Conservation (phyloP, 345 rosid genomes). For the Dipteronia dyeriana region DNA sequence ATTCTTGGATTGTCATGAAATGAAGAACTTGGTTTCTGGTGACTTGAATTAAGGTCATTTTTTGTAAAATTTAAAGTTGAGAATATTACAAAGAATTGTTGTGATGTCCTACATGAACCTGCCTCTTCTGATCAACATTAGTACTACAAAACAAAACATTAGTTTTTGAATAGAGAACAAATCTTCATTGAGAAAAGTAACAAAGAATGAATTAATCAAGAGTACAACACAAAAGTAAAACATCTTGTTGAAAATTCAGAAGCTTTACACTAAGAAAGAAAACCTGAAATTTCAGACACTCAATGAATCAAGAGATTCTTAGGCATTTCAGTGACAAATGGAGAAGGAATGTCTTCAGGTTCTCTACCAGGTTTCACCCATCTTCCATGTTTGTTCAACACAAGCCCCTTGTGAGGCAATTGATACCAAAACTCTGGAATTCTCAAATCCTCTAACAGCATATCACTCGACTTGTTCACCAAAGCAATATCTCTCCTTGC, state of each 20-base stretch:
- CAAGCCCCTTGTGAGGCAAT: conserved; percentile 59
- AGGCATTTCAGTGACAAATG: conserved; percentile 18
- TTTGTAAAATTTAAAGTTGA: no score
- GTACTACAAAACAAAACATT: no score
- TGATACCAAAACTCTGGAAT: conserved; percentile 65
- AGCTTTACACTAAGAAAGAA: not conserved
- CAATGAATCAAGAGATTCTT: not conserved
- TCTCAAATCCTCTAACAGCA: conserved; percentile 51
- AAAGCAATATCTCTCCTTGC: conserved; percentile 61
- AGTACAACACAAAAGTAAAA: not conserved
- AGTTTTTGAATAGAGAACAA: not conserved
- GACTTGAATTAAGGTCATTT: not conserved
- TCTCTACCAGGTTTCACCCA: conserved; percentile 74
- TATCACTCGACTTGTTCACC: conserved; percentile 59
- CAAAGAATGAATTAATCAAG: no score
- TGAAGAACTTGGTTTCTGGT: conserved; percentile 1
- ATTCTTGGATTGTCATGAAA: not conserved
- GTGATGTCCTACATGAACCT: no score
- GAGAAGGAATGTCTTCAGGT: conserved; percentile 74
- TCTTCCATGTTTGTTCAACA: conserved; percentile 56
- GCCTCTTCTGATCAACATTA: no score
- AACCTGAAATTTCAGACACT: not conserved
- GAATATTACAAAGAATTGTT: no score
- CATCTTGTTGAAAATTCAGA: not conserved
- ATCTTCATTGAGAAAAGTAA: not conserved